These are phyloP conservation scores for Brassica incana DNA, from an alignment of 345 rosid genomes.

Conservation along the genomic window DNA sequence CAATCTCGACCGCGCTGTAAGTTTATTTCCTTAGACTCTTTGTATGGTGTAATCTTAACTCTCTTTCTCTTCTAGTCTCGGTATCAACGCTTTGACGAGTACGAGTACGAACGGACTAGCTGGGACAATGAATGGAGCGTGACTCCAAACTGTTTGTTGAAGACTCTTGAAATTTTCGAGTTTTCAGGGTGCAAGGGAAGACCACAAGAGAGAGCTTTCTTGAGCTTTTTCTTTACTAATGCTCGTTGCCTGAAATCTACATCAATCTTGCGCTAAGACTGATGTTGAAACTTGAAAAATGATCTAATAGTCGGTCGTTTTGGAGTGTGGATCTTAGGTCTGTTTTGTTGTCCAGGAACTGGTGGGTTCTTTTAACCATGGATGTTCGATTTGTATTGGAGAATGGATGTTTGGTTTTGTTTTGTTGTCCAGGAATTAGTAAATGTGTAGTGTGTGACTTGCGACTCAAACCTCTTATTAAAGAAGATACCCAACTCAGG, in stretches of 20 bases:
- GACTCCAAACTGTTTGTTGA: slow-evolving; percentile 2
- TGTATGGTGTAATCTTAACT: neutral
- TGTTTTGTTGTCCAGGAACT: neutral
- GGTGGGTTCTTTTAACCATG: neutral
- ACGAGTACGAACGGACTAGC: neutral
- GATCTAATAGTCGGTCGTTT: neutral
- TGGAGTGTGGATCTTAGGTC: neutral
- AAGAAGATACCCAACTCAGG: neutral
- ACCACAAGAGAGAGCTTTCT: neutral
- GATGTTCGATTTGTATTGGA: neutral
- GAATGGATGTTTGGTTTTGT: neutral
- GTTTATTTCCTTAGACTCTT: neutral
- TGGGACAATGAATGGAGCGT: neutral
- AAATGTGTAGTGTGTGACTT: neutral
- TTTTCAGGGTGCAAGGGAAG: neutral
- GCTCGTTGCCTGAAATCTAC: neutral
- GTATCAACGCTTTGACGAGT: too few relatives aligned
- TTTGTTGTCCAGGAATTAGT: neutral
- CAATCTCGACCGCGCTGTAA: neutral
- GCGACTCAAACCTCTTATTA: neutral
- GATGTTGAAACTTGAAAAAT: neutral
- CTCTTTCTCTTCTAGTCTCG: neutral
- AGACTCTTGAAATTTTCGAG: neutral
- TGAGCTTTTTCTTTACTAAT: neutral
- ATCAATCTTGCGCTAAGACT: neutral